Conservation (phyloP, 1,284 basidiomycete genomes). For the Kalmanozyma brasiliensis region DNA sequence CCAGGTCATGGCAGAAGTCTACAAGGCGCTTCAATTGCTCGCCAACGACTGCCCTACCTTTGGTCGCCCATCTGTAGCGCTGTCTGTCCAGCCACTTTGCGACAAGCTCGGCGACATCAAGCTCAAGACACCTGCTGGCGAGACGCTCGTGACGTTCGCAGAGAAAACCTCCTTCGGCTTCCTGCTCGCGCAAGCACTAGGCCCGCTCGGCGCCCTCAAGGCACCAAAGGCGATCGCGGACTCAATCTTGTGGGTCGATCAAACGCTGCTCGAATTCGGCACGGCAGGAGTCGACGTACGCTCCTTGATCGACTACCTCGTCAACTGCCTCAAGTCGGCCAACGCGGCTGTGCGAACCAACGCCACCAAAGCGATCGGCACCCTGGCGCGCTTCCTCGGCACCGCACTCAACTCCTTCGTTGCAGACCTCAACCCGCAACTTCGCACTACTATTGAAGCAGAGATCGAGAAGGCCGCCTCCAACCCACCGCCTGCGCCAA, state of each 20-base stretch:
- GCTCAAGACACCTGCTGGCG: constrained; percentile 95
- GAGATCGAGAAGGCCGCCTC: constrained; percentile 96
- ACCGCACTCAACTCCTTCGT: constrained; percentile 88
- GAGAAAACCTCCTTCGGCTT: constrained; percentile 96
- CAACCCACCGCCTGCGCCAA: constrained; percentile 81
- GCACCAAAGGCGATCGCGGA: constrained; percentile 97
- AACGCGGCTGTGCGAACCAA: constrained; percentile 93
- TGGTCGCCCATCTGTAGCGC: constrained; percentile 83
- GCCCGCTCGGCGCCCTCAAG: constrained; percentile 71
- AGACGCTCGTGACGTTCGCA: constrained; percentile 81
- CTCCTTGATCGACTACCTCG: constrained; percentile 88
- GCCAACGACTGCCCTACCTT: constrained; percentile 85
- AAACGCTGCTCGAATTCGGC: constrained; percentile 90
- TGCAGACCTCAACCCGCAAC: constrained; percentile 92
- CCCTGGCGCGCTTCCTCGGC: constrained; percentile 90
- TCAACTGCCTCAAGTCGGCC: constrained; percentile 86
- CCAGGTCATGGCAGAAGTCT: constrained; percentile 72
- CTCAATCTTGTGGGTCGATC: constrained; percentile 87
- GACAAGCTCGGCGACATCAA: constrained; percentile 98
- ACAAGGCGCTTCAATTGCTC: constrained; percentile 71
- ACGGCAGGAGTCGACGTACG: constrained; percentile 85
- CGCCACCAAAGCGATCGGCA: constrained; percentile 93
- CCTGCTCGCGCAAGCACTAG: constrained; percentile 80
- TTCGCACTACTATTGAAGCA: constrained; percentile 86
- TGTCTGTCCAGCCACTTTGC: constrained; percentile 84